phyloP scores from a whole-genome alignment of 805 yeast species.

The Saccharomycopsis oosterbeekiorum region DNA sequence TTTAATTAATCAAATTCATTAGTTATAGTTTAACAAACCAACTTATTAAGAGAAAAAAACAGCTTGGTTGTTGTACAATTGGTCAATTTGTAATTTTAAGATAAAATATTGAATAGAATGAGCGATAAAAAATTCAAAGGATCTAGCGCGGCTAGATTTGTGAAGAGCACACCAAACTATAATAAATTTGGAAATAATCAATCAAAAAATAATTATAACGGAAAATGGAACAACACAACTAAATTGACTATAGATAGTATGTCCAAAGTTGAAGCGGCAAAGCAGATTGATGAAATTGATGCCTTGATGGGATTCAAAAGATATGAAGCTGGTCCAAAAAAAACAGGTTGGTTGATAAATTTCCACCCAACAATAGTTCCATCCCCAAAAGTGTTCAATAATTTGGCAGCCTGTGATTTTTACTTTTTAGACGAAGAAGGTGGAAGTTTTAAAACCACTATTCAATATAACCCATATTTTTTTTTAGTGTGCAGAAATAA shows the following conservation, averaged over 20 bases:
- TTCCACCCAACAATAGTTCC: slow-evolving; percentile 77
- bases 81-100: too few species aligned
- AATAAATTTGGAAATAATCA: slow-evolving; percentile 17
- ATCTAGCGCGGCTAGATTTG: slow-evolving; percentile 43
- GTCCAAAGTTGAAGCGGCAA: slow-evolving; percentile 39
- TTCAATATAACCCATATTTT: slow-evolving; percentile 82
- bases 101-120: not conserved
- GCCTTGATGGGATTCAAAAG: slow-evolving; percentile 81
- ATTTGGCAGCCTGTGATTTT: slow-evolving; percentile 83
- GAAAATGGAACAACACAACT: slow-evolving; percentile 27
- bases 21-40: too few species aligned
- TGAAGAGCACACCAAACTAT: slow-evolving; percentile 28
- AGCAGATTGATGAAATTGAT: slow-evolving; percentile 61
- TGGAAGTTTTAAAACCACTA: slow-evolving; percentile 82
- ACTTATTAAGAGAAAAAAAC: too few species aligned
- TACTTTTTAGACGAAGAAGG: slow-evolving; percentile 96
- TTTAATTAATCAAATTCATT: too few species aligned
- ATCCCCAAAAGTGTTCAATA: slow-evolving; percentile 48
- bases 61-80: too few species aligned
- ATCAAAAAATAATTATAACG: slow-evolving; percentile 16
- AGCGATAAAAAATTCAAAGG: slow-evolving; percentile 30
- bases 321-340: slow-evolving; percentile 57
- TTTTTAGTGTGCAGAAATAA: slow-evolving; percentile 46
- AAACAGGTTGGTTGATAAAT: slow-evolving; percentile 85
- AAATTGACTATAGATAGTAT: slow-evolving; percentile 22